Percentiles rank a stretch among this genome's conserved stretches.
Evolutionary conservation across 2,329 filamentous ascomycete genomes (phyloP).

Genomic region (Sclerotinia sclerotiorum): DNA sequence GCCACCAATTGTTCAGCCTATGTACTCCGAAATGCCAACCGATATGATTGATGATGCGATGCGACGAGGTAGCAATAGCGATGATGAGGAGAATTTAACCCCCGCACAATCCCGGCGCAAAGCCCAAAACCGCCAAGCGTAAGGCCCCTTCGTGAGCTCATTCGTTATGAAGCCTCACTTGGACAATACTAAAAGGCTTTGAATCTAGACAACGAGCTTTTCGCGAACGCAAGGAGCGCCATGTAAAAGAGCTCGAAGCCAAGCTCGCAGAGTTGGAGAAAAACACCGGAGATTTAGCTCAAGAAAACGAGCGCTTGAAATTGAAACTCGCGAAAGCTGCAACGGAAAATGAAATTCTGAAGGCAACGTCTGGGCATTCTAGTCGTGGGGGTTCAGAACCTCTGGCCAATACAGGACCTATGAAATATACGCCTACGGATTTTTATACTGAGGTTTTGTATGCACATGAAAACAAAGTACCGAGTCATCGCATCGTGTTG

Average conservation of each 20-base stretch:
- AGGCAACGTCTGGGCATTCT: slow-evolving; percentile 65
- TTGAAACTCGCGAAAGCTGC: slow-evolving; percentile 78
- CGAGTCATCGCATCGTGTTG: slow-evolving; percentile 67
- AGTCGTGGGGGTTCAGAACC: slow-evolving; percentile 40
- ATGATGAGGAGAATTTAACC: slow-evolving; percentile 53
- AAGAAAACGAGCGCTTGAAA: slow-evolving; percentile 85
- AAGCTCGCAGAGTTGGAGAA: slow-evolving; percentile 78
- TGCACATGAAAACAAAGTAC: slow-evolving; percentile 60
- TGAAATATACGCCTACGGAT: slow-evolving; percentile 70
- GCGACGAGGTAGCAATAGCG: slow-evolving; percentile 42
- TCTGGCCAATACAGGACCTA: slow-evolving; percentile 58
- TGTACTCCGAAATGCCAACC: slow-evolving; percentile 33
- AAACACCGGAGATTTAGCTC: slow-evolving; percentile 67
- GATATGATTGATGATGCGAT: slow-evolving; percentile 36
- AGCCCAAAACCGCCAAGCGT: slow-evolving; percentile 72
- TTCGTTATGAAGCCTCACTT: slow-evolving; percentile 5
- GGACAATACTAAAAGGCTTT: neutral
- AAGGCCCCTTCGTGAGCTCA: slow-evolving; percentile 43
- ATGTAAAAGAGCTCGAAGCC: slow-evolving; percentile 88
- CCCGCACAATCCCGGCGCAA: slow-evolving; percentile 62
- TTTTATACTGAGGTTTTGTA: slow-evolving; percentile 66
- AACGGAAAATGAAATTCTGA: slow-evolving; percentile 90
- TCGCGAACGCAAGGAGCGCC: slow-evolving; percentile 90
- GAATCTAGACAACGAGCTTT: slow-evolving; percentile 83
- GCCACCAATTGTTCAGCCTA: slow-evolving; percentile 30